phyloP scores from a whole-genome alignment of 2,329 filamentous ascomycete genomes.

The Colletotrichum sp. region DNA sequence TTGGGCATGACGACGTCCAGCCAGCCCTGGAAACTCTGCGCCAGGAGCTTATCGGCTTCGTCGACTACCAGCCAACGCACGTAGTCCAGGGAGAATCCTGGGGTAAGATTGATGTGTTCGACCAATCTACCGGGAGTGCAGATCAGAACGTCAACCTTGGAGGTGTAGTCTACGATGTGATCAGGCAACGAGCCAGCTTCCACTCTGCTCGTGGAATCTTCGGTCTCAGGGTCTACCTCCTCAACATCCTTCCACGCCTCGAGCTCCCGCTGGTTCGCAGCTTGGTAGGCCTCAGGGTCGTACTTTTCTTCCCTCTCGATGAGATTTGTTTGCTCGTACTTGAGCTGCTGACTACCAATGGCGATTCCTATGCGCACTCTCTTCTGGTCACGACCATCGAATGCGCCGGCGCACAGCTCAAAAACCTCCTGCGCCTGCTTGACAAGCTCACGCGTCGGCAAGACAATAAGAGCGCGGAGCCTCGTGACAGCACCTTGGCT shows the following conservation, averaged over 20 bases:
- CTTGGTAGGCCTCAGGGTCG: constrained; percentile 64
- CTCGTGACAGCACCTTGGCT: constrained; percentile 68
- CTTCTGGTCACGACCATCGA: constrained; percentile 60
- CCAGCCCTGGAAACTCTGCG: constrained; percentile 95
- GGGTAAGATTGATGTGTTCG: constrained; percentile 85
- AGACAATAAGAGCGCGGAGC: constrained; percentile 81
- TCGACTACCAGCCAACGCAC: constrained; percentile 91
- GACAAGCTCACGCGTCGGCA: constrained; percentile 91
- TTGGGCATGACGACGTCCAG: constrained; percentile 72
- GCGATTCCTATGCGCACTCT: constrained; percentile 81
- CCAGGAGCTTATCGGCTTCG: constrained; percentile 89
- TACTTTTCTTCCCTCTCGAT: constrained; percentile 60
- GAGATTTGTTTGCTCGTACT: constrained; percentile 60
- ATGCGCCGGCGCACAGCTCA: constrained; percentile 73
- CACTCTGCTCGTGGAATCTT: constrained; percentile 36
- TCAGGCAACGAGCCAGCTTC: constrained; percentile 48
- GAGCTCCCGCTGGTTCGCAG: constrained; percentile 43
- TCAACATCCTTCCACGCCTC: constrained; percentile 50
- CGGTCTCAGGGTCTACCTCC: constrained; percentile 41
- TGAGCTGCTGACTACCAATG: constrained; percentile 80
- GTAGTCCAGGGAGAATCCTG: constrained; percentile 79
- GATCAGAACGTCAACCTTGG: constrained; percentile 85
- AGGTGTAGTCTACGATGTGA: constrained; percentile 69
- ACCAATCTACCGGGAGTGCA: constrained; percentile 92
- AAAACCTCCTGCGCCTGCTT: constrained; percentile 82